These are phyloP conservation scores for Diphasiastrum complanatum DNA, from an alignment of 83 land plant species.

Conservation along the genomic window DNA sequence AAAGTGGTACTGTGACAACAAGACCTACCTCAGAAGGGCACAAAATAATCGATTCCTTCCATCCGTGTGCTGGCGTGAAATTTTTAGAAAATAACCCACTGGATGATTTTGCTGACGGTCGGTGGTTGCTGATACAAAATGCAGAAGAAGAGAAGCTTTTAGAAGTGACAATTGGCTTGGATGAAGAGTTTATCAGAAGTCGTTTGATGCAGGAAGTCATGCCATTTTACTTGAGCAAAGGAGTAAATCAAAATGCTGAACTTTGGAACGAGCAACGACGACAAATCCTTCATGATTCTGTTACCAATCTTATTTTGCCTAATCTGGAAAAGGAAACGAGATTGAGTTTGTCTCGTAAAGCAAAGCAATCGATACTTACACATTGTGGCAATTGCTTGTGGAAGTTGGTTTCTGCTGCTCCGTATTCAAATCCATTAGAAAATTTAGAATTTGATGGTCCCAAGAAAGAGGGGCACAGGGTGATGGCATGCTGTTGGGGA, in stretches of 20 bases:
- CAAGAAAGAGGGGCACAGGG: constrained; percentile 47
- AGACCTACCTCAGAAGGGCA: constrained; percentile 76
- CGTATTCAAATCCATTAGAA: too few species aligned
- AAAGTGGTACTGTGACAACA: constrained; percentile 65
- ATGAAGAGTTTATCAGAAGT: constrained; percentile 34
- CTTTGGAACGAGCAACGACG: constrained; percentile 91
- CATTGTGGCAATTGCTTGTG: constrained; percentile 70
- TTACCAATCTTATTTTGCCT: constrained; percentile 49
- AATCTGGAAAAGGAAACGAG: constrained; percentile 89
- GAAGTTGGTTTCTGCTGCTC: constrained; percentile 69
- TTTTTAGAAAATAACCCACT: constrained; percentile 79
- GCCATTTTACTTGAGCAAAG: constrained; percentile 62
- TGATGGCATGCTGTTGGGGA: constrained; percentile 92
- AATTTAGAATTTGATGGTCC: too few species aligned
- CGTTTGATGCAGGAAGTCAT: constrained; percentile 44
- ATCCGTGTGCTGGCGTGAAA: constrained; percentile 77
- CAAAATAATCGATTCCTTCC: constrained; percentile 67
- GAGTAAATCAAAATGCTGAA: constrained; percentile 73
- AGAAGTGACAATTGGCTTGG: constrained; percentile 59
- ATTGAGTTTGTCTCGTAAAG: constrained; percentile 49
- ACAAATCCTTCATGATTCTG: constrained; percentile 60
- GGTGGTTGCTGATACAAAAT: constrained; percentile 92
- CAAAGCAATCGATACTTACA: constrained; percentile 61
- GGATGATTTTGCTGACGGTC: constrained; percentile 54
- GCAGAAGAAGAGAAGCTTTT: constrained; percentile 95